Evolutionary conservation across 2,329 filamentous ascomycete genomes (phyloP).

Genomic region (Dothideomycetes sp.): DNA sequence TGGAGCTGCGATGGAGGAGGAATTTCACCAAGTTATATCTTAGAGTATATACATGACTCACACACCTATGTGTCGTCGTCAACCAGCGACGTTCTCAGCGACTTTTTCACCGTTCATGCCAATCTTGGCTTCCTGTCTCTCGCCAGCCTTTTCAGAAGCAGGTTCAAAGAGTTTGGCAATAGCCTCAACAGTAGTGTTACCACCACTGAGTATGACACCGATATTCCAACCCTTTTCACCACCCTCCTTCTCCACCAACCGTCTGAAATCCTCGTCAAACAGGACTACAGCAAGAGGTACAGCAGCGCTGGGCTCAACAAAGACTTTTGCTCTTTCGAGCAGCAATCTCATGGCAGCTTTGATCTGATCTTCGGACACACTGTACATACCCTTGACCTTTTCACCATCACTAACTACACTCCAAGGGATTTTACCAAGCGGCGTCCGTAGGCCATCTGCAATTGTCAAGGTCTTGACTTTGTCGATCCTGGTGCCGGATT

Average conservation of each 20-base stretch:
- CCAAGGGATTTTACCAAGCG: constrained; percentile 70
- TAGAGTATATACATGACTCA: too few relatives aligned
- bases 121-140: constrained; percentile 33
- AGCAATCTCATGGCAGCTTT: constrained; percentile 65
- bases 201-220: constrained; percentile 53
- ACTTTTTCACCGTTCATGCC: constrained; percentile 32
- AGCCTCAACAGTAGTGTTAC: constrained; percentile 55
- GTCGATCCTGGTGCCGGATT: constrained; percentile 53
- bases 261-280: constrained; percentile 76
- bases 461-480: constrained; percentile 69
- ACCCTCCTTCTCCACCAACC: constrained; percentile 58
- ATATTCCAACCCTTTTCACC: constrained; percentile 67
- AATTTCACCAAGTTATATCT: too few relatives aligned
- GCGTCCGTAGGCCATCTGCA: constrained; percentile 80
- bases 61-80: too few relatives aligned
- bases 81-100: constrained; percentile 41
- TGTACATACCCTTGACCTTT: constrained; percentile 63
- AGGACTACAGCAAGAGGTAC: constrained; percentile 76
- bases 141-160: constrained; percentile 20
- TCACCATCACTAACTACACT: constrained; percentile 58
- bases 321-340: constrained; percentile 78
- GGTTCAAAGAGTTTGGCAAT: constrained; percentile 46
- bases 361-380: constrained; percentile 77
- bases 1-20: too few relatives aligned
- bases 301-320: constrained; percentile 80